phyloP scores from a whole-genome alignment of 306 rosid species.

The Begonia masoniana region DNA sequence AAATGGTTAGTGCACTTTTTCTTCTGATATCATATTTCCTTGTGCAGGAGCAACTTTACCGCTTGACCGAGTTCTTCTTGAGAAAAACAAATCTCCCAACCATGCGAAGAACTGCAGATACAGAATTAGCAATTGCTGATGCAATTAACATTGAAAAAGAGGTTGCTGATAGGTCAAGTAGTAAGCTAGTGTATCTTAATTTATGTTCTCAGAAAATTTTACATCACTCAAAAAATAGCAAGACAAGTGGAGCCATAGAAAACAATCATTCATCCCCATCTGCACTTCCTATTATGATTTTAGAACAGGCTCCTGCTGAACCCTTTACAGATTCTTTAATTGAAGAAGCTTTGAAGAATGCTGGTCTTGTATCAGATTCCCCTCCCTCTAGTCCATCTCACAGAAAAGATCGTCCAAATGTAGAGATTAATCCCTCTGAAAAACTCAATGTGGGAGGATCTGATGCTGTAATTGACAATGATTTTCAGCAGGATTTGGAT shows the following conservation, averaged over 20 bases:
- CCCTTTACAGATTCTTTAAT: conserved; percentile 36
- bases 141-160: conserved; percentile 82
- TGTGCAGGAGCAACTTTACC: conserved; percentile 77
- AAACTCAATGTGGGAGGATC: conserved; percentile 28
- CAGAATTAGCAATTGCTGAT: conserved; percentile 94
- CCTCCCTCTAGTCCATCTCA: conserved; percentile 69
- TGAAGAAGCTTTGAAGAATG: conserved; percentile 75
- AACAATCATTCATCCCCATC: conserved; percentile 19
- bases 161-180: conserved; percentile 74
- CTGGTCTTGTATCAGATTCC: conserved; percentile 82
- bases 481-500: conserved; percentile 64
- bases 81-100: conserved; percentile 53
- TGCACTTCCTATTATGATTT: conserved; percentile 20
- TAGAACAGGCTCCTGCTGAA: conserved; percentile 28
- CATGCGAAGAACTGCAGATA: conserved; percentile 66
- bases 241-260: conserved; percentile 26
- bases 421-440: conserved; percentile 20
- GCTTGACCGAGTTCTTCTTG: conserved; percentile 70
- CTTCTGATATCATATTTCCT: not conserved
- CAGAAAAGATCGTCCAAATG: conserved; percentile 20
- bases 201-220: conserved; percentile 73
- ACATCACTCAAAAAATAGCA: conserved; percentile 42
- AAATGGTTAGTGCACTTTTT: not conserved
- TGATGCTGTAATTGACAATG: conserved; percentile 58
- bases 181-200: conserved; percentile 79